phyloP scores from a whole-genome alignment of 176 grass and related monocot genomes.

The Aegilops tauschii region DNA sequence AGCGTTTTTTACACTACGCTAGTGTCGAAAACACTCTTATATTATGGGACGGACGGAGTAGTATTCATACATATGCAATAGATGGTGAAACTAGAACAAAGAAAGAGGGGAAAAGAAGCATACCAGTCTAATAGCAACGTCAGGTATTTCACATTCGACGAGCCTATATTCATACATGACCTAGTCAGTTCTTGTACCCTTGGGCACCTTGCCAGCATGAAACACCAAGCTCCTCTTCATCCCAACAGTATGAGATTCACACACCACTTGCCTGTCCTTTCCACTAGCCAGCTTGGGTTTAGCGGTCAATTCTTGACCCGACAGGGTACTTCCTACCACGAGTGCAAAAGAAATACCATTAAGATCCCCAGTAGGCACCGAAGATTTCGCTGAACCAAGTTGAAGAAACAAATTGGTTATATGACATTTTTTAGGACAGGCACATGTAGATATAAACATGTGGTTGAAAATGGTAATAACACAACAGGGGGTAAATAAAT shows the following conservation, averaged over 20 bases:
- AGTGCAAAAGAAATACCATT: slow-evolving; percentile 92
- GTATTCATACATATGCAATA: too few relatives aligned
- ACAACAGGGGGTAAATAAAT: not conserved
- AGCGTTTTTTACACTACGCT: too few relatives aligned
- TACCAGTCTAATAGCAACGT: slow-evolving; percentile 57
- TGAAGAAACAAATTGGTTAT: not conserved
- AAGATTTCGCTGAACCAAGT: slow-evolving; percentile 55
- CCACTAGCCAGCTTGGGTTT: slow-evolving; percentile 68
- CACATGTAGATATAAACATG: not conserved
- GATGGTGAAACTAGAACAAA: slow-evolving; percentile 13
- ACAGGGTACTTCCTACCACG: slow-evolving; percentile 76
- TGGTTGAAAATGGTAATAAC: not conserved
- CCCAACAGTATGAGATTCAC: slow-evolving; percentile 62
- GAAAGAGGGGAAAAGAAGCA: not conserved
- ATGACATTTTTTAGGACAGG: not conserved
- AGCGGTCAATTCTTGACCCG: slow-evolving; percentile 49
- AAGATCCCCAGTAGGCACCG: slow-evolving; percentile 60
- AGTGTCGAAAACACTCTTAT: too few relatives aligned
- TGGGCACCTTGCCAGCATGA: slow-evolving; percentile 69
- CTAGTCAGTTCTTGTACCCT: slow-evolving; percentile 79
- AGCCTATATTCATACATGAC: slow-evolving; percentile 92
- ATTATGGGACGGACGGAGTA: too few relatives aligned
- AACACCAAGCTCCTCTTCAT: slow-evolving; percentile 89
- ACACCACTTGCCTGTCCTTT: slow-evolving; percentile 63
- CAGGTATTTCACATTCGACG: slow-evolving; percentile 49